Base-by-base conservation (phyloP, 176 grass and related monocot species). In the Rhynchospora tenuis region DNA sequence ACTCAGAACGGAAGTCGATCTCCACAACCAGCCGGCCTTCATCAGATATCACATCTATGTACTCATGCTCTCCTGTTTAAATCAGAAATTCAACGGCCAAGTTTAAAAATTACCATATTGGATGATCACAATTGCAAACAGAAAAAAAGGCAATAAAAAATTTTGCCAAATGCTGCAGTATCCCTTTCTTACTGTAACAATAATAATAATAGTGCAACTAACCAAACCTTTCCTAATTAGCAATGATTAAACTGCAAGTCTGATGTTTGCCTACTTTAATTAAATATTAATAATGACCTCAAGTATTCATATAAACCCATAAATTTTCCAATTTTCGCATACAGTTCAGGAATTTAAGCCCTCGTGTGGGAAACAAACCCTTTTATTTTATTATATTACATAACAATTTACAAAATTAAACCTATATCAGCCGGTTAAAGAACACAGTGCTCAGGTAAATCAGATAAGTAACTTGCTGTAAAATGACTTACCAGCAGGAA, bases 1-100 rank as follows among this genome's bases (percentile, higher is more conserved):
- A 98, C 88, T 98, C 91, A 0, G 96, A 91, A 64, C 89, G 81
- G 66, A 98, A 98, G 81, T 95, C 93, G 16, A 95, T 84, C 75
- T 98, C 96, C 80, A 98, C 89, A 54, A 98, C 79, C 38, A 98
- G 86, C 44, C 96, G 61, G 19, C 6, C 63, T 28, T 15, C 67
- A 0, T 45, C 14, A 1, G 64, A 3, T 62, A 98, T 78, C 56
- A 90, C 92, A 83, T 98, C 96, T 73, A 98, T 89, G 87, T 95
- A 98, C 86, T 98, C 91, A 68, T 98, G 92, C 61, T 92, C 92
- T 7, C 95, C 95, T 74, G 90, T 62, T 50, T 48, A 16, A 12
- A 74, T 74, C 43, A 48, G 9, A 48, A 73, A 5, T 13, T 47
- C 24, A 22, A 11, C 4, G 11, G 69, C 7, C 22, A 3, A 12